These are phyloP conservation scores for Chaetomium strumarium DNA, from an alignment of 2,329 filamentous ascomycete species.

Conservation along the genomic window DNA sequence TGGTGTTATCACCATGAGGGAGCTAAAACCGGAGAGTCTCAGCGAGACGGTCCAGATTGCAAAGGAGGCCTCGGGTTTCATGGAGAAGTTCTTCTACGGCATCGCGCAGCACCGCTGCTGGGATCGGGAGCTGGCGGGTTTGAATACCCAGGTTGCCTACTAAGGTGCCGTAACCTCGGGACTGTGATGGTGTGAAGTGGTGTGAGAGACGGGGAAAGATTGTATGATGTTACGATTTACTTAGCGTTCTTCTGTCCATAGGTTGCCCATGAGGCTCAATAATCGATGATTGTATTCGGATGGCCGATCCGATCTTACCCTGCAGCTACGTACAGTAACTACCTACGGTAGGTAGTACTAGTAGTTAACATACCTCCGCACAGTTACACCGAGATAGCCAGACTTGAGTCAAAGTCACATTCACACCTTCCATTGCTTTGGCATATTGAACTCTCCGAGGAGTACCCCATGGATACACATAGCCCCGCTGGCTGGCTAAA, in stretches of 20 bases:
- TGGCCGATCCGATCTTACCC: no score
- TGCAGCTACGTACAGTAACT: no score
- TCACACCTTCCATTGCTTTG: not conserved
- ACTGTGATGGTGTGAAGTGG: not conserved
- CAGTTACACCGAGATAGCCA: not conserved
- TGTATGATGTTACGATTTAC: no score
- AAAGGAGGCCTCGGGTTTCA: constrained; percentile 62
- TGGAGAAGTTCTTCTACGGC: constrained; percentile 63
- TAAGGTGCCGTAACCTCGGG: constrained; percentile 29
- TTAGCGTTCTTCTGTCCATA: no score
- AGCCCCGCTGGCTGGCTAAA: constrained; percentile 36
- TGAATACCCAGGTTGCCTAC: constrained; percentile 62
- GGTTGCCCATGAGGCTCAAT: no score
- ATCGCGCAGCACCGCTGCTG: constrained; percentile 71
- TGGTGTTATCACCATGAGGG: constrained; percentile 65
- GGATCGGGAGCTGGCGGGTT: constrained; percentile 65
- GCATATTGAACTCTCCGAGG: not conserved
- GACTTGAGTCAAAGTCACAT: not conserved
- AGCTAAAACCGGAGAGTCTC: constrained; percentile 49
- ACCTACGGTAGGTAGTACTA: no score
- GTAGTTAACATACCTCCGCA: no score
- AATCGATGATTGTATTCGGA: no score
- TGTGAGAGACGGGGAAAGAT: not conserved
- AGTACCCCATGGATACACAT: not conserved
- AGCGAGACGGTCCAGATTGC: constrained; percentile 57